Percentiles rank a stretch among this genome's conserved stretches.
phyloP scores from a whole-genome alignment of 139 green algal genomes.

The Volvox reticuliferus region DNA sequence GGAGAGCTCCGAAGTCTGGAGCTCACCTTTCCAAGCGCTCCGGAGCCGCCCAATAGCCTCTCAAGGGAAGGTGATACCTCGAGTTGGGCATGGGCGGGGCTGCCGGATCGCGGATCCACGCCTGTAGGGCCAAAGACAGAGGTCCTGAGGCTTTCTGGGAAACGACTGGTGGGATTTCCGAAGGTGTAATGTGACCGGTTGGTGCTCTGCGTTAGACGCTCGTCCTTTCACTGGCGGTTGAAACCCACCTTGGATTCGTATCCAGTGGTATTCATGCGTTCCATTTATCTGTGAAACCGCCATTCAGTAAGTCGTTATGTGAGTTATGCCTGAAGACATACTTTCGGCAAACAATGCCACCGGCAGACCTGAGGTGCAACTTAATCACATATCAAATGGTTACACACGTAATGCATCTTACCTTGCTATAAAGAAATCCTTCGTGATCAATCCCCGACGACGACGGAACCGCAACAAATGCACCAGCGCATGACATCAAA shows the following conservation, averaged over 20 bases:
- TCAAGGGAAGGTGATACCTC: constrained; percentile 13
- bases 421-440: constrained; percentile 15
- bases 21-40: not conserved
- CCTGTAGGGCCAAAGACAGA: not conserved
- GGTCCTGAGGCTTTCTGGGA: no score
- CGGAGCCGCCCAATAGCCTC: not conserved
- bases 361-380: no score
- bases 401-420: not conserved
- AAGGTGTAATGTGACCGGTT: no score
- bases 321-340: no score
- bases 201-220: no score
- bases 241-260: constrained; percentile 6
- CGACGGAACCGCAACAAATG: not conserved
- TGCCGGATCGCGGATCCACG: constrained; percentile 17
- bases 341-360: no score
- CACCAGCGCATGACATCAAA: not conserved
- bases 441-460: not conserved
- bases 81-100: not conserved
- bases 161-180: no score
- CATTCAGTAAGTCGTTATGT: no score
- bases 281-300: not conserved
- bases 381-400: no score
- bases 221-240: no score
- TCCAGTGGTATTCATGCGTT: constrained; percentile 24
- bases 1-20: not conserved